A percentile compares a stretch with the other conserved stretches of the same genome.
Conservation (phyloP, 2,329 filamentous ascomycete genomes). For the Sporothrix luriei region DNA sequence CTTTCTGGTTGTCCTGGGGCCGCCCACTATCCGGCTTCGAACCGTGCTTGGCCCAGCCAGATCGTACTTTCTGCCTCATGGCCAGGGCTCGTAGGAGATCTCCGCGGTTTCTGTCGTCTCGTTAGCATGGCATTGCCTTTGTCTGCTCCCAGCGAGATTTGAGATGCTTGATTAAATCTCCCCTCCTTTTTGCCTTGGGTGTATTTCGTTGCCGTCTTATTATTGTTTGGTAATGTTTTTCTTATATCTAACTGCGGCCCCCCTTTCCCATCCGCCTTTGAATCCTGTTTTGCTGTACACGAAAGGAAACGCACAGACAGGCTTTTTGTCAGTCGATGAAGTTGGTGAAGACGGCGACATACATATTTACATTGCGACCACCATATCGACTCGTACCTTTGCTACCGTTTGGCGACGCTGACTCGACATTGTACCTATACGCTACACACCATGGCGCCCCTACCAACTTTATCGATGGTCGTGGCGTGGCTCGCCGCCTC, state of each 20-base stretch:
- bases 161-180: not conserved
- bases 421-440: not conserved
- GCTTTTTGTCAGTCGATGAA: not conserved
- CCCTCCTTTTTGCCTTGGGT: not conserved
- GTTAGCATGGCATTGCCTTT: not conserved
- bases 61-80: not conserved
- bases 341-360: not conserved
- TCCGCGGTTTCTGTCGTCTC: not conserved
- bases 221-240: not conserved
- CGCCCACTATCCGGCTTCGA: constrained; percentile 1
- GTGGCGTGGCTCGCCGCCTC: constrained; percentile 3
- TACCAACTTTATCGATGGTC: not conserved
- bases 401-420: not conserved
- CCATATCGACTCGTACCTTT: not conserved
- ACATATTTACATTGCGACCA: not conserved
- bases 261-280: not conserved
- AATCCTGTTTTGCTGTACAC: not conserved
- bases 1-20: constrained; percentile 6
- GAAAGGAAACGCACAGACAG: not conserved
- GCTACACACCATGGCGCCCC: not conserved
- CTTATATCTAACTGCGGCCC: not conserved
- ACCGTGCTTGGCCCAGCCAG: not conserved
- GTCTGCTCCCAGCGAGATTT: no score
- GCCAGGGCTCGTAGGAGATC: not conserved
- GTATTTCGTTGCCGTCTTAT: not conserved